phyloP scores from a whole-genome alignment of 2,329 filamentous ascomycete species.

The Fusarium anthophilum region DNA sequence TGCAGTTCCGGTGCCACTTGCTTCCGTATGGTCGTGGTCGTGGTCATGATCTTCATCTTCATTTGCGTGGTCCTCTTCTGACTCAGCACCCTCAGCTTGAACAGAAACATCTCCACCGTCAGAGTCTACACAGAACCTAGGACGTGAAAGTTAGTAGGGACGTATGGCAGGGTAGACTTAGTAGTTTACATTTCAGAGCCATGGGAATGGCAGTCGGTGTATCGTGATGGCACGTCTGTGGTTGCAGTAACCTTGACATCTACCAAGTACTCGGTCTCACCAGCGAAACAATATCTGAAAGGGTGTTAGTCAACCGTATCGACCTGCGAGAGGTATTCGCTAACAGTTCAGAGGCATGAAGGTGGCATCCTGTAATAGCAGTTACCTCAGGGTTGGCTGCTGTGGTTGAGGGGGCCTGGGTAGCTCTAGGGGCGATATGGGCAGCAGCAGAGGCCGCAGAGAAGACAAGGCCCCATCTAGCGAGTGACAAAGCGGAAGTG shows the following conservation, averaged over 20 bases:
- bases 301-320: slow-evolving; percentile 3
- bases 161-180: not conserved
- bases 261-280: slow-evolving; percentile 54
- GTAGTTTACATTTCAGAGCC: slow-evolving; percentile 62
- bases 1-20: not conserved
- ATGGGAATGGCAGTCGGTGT: slow-evolving; percentile 73
- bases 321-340: slow-evolving; percentile 20
- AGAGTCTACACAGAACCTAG: slow-evolving; percentile 69
- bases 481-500: slow-evolving; percentile 25
- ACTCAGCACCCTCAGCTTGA: slow-evolving; percentile 49
- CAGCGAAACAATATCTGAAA: slow-evolving; percentile 56
- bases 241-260: slow-evolving; percentile 62
- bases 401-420: slow-evolving; percentile 43
- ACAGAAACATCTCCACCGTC: slow-evolving; percentile 70
- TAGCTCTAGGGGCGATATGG: slow-evolving; percentile 45
- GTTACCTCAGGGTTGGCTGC: slow-evolving; percentile 43
- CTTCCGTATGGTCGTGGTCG: slow-evolving; percentile 26
- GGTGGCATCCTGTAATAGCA: slow-evolving; percentile 54
- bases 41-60: slow-evolving; percentile 26
- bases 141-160: not conserved
- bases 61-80: slow-evolving; percentile 29
- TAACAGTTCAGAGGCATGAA: slow-evolving; percentile 53
- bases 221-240: slow-evolving; percentile 65
- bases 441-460: slow-evolving; percentile 20
- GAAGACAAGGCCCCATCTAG: slow-evolving; percentile 27